Evolutionary conservation across 805 yeast genomes (phyloP), one percentile per base, ranked within the genome.

Genomic region (Sugiyamaella boreocaroliniensis): DNA sequence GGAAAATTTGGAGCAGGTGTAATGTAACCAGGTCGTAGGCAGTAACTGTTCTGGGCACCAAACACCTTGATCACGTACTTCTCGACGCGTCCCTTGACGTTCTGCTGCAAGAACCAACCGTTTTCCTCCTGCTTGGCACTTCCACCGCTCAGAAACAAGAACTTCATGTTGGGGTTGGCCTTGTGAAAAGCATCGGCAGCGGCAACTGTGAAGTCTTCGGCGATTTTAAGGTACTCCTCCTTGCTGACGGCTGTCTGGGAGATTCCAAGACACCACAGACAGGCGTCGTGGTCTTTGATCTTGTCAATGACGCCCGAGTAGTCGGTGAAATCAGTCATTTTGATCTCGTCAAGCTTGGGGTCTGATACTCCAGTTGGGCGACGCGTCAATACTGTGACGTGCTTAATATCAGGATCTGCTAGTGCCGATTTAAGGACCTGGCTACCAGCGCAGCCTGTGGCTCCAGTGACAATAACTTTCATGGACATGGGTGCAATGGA

Each of bases 11-110:
- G 15, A 20, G 48, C 37, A 22, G 54, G 54, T 9, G 40, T 40
- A 42, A 51, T 51, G 37, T 15, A 51, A 9, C 50, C 54, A 29
- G 54, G 54, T 10, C 54, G 49, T 34, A 51, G 32, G 12, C 34
- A 32, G 41, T 18, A 51, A 11, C 20, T 19, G 22, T 37, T 46
- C 18, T 47, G 26, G 26, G 26, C 40, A 4, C 32, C 29, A 22
- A 32, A 29, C 44, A 51, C 16, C 34, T 51, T 46, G 12, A 22
- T 3, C 9, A 51, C 44, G 18, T 29, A 29, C 32, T 37, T 47
- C 41, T 51, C 54, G 14, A 50, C 42, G n/a, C 20, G 29, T 26
- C 54, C 54, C 32, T 51, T 51, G 26, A 41, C 48, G 11, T 45
- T 26, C 16, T 22, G 46, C 16, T 47, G 46, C 42, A 41, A 19